Percentiles rank a stretch among this genome's conserved stretches.
Evolutionary conservation across 345 rosid genomes (phyloP).

Genomic region (Pistacia atlantica): DNA sequence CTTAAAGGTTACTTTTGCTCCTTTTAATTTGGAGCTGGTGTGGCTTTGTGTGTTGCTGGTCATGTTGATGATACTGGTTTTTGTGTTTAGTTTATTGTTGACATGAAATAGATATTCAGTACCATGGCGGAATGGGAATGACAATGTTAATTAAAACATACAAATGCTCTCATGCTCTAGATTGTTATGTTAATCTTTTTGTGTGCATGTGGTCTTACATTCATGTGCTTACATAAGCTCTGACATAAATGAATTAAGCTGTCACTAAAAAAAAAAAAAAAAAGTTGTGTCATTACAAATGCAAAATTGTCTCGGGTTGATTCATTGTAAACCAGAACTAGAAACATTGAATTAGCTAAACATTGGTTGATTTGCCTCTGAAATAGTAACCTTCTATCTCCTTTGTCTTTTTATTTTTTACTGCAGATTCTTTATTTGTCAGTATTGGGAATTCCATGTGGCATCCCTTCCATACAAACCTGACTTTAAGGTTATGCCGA

Average conservation of each 20-base stretch:
- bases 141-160: no score
- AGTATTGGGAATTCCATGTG: constrained; percentile 93
- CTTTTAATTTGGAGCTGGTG: neutral
- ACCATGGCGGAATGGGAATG: no score
- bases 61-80: neutral
- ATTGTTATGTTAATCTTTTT: no score
- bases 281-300: no score
- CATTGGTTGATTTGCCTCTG: neutral
- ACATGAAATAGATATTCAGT: neutral
- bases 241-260: no score
- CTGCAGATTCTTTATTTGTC: constrained; percentile 76
- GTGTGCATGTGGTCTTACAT: no score
- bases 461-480: constrained; percentile 96
- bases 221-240: no score
- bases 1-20: neutral
- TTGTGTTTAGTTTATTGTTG: neutral
- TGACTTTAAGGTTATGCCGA: constrained; percentile 96
- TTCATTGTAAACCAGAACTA: no score
- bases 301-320: no score
- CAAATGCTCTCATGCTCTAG: no score
- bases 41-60: neutral
- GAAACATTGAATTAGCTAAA: no score
- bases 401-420: neutral
- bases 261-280: no score
- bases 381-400: neutral